These are phyloP conservation scores for Geotrichum histeridarum DNA, from an alignment of 1,139 yeast species.

Conservation along the genomic window DNA sequence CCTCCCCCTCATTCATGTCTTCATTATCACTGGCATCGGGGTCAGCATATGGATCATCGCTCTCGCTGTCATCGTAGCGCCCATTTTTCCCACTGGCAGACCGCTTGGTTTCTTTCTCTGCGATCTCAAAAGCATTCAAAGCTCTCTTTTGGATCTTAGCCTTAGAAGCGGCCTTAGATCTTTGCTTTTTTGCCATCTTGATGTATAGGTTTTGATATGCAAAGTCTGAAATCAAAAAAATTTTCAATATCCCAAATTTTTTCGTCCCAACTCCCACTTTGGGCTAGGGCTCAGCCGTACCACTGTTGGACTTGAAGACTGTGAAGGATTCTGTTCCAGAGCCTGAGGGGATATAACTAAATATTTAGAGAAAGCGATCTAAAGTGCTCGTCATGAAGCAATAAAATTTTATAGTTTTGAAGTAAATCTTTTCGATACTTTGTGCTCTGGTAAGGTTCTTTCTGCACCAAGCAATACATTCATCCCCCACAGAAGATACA, in stretches of 20 bases:
- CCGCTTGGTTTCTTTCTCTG: constrained; percentile 31
- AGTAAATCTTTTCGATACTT: too few relatives aligned
- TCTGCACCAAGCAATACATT: too few relatives aligned
- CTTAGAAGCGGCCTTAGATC: constrained; percentile 11
- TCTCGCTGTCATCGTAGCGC: constrained; percentile 23
- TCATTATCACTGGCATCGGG: constrained; percentile 37
- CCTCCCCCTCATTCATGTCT: constrained; percentile 39
- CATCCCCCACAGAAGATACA: too few relatives aligned
- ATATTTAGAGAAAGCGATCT: too few relatives aligned
- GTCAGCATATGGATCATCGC: constrained; percentile 33
- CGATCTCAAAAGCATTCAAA: constrained; percentile 49
- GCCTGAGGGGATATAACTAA: too few relatives aligned
- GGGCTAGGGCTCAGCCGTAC: constrained; percentile 10
- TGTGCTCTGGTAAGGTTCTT: too few relatives aligned
- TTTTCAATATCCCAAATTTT: background rate
- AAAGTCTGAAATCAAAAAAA: background rate
- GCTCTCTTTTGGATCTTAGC: constrained; percentile 27
- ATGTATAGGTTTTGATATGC: background rate
- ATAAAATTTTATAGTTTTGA: too few relatives aligned
- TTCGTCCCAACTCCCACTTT: constrained; percentile 1
- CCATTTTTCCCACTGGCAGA: constrained; percentile 17
- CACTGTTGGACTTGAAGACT: background rate
- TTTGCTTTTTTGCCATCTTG: constrained; percentile 13
- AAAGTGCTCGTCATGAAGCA: too few relatives aligned
- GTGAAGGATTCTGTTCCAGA: too few relatives aligned